These are phyloP conservation scores for Boletales sp. DNA, from an alignment of 768 basidiomycete species.

Conservation along the genomic window DNA sequence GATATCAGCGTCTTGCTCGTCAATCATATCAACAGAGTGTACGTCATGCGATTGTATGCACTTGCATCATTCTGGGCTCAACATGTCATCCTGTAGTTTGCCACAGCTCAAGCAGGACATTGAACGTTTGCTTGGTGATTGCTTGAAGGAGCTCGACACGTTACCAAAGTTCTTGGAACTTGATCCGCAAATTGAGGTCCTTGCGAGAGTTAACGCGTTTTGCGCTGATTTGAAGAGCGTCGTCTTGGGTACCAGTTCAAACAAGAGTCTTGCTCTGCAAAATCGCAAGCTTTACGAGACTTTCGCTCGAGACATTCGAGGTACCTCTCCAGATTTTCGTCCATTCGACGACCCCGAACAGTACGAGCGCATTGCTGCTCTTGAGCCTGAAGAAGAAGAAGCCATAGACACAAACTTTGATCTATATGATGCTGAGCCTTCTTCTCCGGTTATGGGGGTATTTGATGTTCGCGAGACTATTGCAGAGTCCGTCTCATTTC, in stretches of 20 bases:
- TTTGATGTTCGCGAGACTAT: slow-evolving; percentile 35
- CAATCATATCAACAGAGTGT: slow-evolving; percentile 52
- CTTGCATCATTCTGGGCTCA: slow-evolving; percentile 1
- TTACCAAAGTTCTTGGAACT: slow-evolving; percentile 39
- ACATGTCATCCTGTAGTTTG: slow-evolving; percentile 34
- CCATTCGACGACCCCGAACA: slow-evolving; percentile 20
- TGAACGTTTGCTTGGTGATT: slow-evolving; percentile 35
- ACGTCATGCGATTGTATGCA: slow-evolving; percentile 13
- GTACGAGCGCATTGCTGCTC: slow-evolving; percentile 7
- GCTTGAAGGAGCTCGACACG: slow-evolving; percentile 28
- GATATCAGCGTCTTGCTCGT: slow-evolving; percentile 53
- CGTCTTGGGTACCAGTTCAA: slow-evolving; percentile 31
- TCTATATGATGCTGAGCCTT: too few species aligned
- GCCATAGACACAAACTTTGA: too few species aligned
- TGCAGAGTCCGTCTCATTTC: slow-evolving; percentile 25
- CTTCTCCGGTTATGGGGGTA: slow-evolving; percentile 20
- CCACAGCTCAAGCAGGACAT: slow-evolving; percentile 43
- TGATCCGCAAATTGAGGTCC: slow-evolving; percentile 46
- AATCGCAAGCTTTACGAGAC: slow-evolving; percentile 31
- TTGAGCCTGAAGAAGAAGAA: slow-evolving; percentile 8
- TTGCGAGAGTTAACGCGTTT: slow-evolving; percentile 42
- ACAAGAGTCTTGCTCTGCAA: slow-evolving; percentile 36
- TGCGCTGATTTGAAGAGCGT: slow-evolving; percentile 34
- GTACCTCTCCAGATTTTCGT: slow-evolving; percentile 42
- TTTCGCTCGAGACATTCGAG: slow-evolving; percentile 35